Evolutionary conservation across 768 basidiomycete genomes (phyloP).

Genomic region (Mrakia frigida): DNA sequence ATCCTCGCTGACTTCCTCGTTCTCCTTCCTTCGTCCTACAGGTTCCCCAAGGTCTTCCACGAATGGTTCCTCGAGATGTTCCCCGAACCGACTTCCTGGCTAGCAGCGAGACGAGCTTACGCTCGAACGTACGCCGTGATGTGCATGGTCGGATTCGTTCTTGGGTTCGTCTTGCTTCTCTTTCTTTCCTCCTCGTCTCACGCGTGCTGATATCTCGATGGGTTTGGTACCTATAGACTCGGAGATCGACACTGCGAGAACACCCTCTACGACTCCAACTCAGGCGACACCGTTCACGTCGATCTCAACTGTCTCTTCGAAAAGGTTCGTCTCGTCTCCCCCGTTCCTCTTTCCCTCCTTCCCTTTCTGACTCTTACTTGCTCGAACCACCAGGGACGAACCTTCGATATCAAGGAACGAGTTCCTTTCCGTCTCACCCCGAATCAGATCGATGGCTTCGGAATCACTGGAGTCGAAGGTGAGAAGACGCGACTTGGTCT

Average conservation of each 20-base stretch:
- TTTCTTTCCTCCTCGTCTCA: background rate
- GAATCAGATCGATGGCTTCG: slow-evolving; percentile 85
- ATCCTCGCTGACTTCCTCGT: background rate
- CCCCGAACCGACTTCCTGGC: slow-evolving; percentile 93
- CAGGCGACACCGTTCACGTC: slow-evolving; percentile 89
- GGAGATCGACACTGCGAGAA: slow-evolving; percentile 97
- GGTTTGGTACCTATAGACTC: too few relatives aligned
- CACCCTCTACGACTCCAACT: slow-evolving; percentile 80
- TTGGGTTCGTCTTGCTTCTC: slow-evolving; percentile 59
- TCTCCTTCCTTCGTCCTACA: slow-evolving; percentile 39
- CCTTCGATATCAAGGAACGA: slow-evolving; percentile 77
- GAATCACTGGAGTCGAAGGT: slow-evolving; percentile 90
- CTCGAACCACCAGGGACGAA: slow-evolving; percentile 77
- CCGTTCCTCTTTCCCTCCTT: background rate
- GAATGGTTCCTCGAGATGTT: slow-evolving; percentile 98
- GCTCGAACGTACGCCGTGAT: slow-evolving; percentile 89
- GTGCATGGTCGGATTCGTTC: slow-evolving; percentile 96
- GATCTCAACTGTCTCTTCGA: slow-evolving; percentile 98
- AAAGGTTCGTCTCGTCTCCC: slow-evolving; percentile 54
- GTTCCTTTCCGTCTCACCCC: slow-evolving; percentile 94
- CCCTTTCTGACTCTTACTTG: background rate
- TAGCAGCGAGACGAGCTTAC: slow-evolving; percentile 78
- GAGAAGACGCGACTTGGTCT: slow-evolving; percentile 18
- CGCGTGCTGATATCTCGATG: background rate
- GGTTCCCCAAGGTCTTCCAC: slow-evolving; percentile 80